A percentile compares a stretch with the other conserved stretches of the same genome.
These are phyloP conservation scores for Fusarium gaditjirri DNA, from an alignment of 2,329 filamentous ascomycete genomes.

Conservation along the genomic window DNA sequence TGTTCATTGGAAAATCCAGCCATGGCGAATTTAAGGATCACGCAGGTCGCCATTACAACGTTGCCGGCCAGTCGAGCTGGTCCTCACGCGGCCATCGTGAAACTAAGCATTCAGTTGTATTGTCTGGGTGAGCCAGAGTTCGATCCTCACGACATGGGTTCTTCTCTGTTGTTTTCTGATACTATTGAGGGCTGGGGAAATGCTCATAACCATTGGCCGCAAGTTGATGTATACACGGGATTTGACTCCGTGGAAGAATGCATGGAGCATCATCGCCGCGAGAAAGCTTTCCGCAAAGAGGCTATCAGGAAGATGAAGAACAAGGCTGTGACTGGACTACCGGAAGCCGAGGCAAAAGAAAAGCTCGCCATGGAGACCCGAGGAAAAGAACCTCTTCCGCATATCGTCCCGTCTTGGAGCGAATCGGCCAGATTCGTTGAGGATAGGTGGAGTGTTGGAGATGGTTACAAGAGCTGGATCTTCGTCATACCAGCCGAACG, in stretches of 20 bases:
- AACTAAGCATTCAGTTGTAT: conserved; percentile 33
- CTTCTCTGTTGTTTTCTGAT: not conserved
- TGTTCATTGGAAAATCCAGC: not conserved
- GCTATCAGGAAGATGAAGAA: not conserved
- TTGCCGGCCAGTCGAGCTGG: not conserved
- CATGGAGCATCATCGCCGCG: conserved; percentile 21
- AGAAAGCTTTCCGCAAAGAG: conserved; percentile 16
- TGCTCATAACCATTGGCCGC: conserved; percentile 9
- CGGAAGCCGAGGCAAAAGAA: conserved; percentile 3
- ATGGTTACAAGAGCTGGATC: conserved; percentile 27
- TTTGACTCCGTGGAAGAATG: conserved; percentile 21
- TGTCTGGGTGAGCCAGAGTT: not conserved
- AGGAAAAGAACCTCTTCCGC: conserved; percentile 27
- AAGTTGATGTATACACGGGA: conserved; percentile 20
- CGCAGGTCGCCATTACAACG: not conserved
- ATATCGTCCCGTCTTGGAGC: conserved; percentile 32
- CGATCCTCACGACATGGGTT: not conserved
- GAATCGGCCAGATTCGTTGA: not conserved
- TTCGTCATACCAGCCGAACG: conserved; percentile 9
- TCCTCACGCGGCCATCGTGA: not conserved
- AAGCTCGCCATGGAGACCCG: conserved; percentile 5
- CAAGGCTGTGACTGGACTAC: conserved; percentile 4
- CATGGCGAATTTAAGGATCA: conserved; percentile 51
- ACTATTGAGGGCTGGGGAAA: not conserved
- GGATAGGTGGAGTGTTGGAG: not conserved